Conservation (phyloP, 768 basidiomycete genomes). For the Dentipellis sp. region DNA sequence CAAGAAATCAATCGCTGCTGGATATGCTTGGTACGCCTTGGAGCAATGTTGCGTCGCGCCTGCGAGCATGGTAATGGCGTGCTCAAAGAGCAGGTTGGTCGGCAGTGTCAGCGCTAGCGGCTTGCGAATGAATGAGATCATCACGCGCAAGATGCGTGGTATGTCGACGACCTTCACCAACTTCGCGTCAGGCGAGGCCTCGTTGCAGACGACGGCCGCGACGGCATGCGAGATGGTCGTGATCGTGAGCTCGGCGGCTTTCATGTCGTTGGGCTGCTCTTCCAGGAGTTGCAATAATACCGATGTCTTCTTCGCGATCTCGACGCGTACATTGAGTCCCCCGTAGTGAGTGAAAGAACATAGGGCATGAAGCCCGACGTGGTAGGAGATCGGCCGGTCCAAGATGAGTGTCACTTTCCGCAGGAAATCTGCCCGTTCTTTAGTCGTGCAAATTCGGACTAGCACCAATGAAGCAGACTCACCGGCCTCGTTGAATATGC, state of each 20-base stretch:
- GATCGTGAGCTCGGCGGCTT: conserved; percentile 40
- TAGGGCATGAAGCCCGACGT: conserved; percentile 4
- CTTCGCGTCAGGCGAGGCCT: conserved; percentile 26
- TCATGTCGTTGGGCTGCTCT: conserved; percentile 40
- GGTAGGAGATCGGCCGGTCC: not conserved
- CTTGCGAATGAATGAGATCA: conserved; percentile 36
- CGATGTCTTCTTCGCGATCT: conserved; percentile 10
- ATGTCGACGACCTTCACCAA: conserved; percentile 34
- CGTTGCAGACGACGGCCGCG: conserved; percentile 32
- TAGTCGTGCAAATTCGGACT: too few species aligned
- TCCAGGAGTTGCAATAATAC: conserved; percentile 37
- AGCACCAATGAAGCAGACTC: not conserved
- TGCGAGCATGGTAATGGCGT: conserved; percentile 40
- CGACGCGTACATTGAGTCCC: not conserved
- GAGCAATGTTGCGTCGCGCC: conserved; percentile 35
- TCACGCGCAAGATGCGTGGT: conserved; percentile 18
- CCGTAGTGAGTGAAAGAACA: conserved; percentile 1
- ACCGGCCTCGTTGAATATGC: conserved; percentile 47
- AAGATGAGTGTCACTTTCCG: not conserved
- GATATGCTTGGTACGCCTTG: conserved; percentile 33
- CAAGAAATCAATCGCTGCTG: conserved; percentile 37
- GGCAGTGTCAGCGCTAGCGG: conserved; percentile 22
- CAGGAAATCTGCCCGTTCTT: not conserved
- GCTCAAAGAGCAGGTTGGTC: conserved; percentile 36
- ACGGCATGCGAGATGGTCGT: conserved; percentile 45